Evolutionary conservation across 495 filamentous ascomycete species (phyloP), one percentile per base, ranked within the genome.

Genomic region (Zalerion maritima): DNA sequence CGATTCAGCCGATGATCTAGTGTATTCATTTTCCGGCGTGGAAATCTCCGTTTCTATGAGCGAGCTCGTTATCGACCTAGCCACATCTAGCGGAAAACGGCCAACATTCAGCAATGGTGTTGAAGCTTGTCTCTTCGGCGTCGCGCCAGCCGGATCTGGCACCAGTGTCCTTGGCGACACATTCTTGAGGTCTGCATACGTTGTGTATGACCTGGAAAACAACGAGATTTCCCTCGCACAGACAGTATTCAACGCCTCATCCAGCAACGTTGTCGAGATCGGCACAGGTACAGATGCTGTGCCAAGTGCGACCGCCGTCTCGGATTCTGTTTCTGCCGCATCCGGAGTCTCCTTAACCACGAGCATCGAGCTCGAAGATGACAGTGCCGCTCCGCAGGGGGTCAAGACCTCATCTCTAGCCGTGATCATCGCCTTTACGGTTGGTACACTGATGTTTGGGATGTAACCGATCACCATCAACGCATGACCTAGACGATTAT

Each of bases 181-280:
- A 0, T 97, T 94, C 58, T 62, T 97, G 10, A 70, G 89, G 32
- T 81, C 75, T 19, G 84, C 86, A 0, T 97, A 94, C 43, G 73
- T 94, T 16, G 87, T 97, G 0, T 94, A 85, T 44, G 86, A 94
- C 42, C 57, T 94, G 10, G 66, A 62, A 9, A 93, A 87, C 47
- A 83, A 94, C 52, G 67, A 84, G 54, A 86, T 97, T 34, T 78
- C 76, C 7, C 52, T 97, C 21, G 87, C 83, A 8, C 78, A 81
- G 45, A 89, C 87, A 1, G 72, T 70, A 25, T 93, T 91, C 55
- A 83, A 94, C 45, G 54, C 71, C 3, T 78, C 75, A 0, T 40
- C 50, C 3, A 63, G 63, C 14, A 64, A 71, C 24, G 57, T 94
- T 26, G 37, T 64, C 10, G 86, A 92, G 52, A 92, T 96, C 34